Percentiles rank a stretch among this genome's conserved stretches.
Evolutionary conservation across 2,329 filamentous ascomycete species (phyloP).

Genomic region (Dichotomopilus funicola): DNA sequence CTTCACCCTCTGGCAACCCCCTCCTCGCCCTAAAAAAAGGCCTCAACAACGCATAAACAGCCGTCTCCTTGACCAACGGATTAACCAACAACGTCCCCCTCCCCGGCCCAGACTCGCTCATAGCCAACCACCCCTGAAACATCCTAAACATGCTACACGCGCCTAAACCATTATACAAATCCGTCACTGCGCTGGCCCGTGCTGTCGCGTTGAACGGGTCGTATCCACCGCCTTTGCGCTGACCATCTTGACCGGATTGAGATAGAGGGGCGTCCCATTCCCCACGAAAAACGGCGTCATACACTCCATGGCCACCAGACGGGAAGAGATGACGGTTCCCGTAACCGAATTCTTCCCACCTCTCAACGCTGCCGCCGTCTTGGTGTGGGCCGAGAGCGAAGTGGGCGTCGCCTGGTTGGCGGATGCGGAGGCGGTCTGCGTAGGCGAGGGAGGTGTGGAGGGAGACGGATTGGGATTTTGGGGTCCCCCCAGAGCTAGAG

Average conservation of each 20-base stretch:
- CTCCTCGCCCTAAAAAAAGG: constrained; percentile 66
- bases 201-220: constrained; percentile 75
- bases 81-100: constrained; percentile 81
- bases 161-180: constrained; percentile 75
- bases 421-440: constrained; percentile 65
- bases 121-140: constrained; percentile 83
- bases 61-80: constrained; percentile 67
- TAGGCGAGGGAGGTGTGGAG: constrained; percentile 54
- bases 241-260: constrained; percentile 15
- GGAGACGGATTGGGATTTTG: constrained; percentile 32
- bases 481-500: no score
- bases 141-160: constrained; percentile 80
- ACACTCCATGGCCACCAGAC: constrained; percentile 50
- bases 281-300: constrained; percentile 65
- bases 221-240: constrained; percentile 36
- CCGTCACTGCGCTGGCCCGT: constrained; percentile 60
- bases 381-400: constrained; percentile 69
- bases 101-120: constrained; percentile 64
- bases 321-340: constrained; percentile 28
- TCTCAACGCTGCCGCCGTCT: constrained; percentile 67
- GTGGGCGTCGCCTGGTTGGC: constrained; percentile 61
- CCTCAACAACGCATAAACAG: constrained; percentile 72
- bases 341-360: constrained; percentile 67
- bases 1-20: background rate
- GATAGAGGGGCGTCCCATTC: constrained; percentile 55